Percentiles rank a stretch among this genome's conserved stretches.
phyloP scores from a whole-genome alignment of 1,284 basidiomycete species.

The Puccinia triticina region DNA sequence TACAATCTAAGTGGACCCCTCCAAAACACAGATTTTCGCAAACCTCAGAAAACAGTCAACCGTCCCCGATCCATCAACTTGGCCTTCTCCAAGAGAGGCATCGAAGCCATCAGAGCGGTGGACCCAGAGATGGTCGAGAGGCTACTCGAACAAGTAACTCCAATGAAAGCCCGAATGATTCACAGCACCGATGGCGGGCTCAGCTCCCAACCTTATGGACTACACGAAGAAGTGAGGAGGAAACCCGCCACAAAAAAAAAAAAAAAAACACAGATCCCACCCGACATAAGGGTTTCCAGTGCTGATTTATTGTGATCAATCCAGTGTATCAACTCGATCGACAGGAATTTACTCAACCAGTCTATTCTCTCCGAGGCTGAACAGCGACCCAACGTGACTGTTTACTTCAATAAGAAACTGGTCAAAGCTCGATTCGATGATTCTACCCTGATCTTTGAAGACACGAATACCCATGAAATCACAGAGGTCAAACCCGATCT shows the following conservation, averaged over 20 bases:
- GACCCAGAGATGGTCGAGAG: slow-evolving; percentile 73
- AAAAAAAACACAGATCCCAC: slow-evolving; percentile 50
- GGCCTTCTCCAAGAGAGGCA: slow-evolving; percentile 88
- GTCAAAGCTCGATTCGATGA: slow-evolving; percentile 73
- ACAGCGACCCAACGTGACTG: slow-evolving; percentile 68
- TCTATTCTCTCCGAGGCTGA: slow-evolving; percentile 74
- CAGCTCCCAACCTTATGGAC: slow-evolving; percentile 38
- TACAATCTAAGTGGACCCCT: slow-evolving; percentile 48
- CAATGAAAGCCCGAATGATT: slow-evolving; percentile 95
- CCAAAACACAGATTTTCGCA: slow-evolving; percentile 51
- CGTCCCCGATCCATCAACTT: slow-evolving; percentile 83
- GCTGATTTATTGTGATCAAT: slow-evolving; percentile 61
- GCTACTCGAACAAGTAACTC: slow-evolving; percentile 79
- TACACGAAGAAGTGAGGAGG: slow-evolving; percentile 34
- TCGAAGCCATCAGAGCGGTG: slow-evolving; percentile 80
- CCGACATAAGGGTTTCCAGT: slow-evolving; percentile 54
- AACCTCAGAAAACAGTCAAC: slow-evolving; percentile 36
- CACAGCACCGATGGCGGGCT: slow-evolving; percentile 70
- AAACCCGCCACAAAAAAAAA: not conserved
- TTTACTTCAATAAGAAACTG: slow-evolving; percentile 81
- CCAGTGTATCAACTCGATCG: slow-evolving; percentile 92
- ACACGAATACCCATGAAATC: slow-evolving; percentile 52
- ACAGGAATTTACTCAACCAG: slow-evolving; percentile 82
- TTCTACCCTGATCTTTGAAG: slow-evolving; percentile 57
- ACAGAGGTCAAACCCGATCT: slow-evolving; percentile 53